These are phyloP conservation scores for Leishmania martiniquensis DNA, from an alignment of 208 protist genomes.

Conservation along the genomic window DNA sequence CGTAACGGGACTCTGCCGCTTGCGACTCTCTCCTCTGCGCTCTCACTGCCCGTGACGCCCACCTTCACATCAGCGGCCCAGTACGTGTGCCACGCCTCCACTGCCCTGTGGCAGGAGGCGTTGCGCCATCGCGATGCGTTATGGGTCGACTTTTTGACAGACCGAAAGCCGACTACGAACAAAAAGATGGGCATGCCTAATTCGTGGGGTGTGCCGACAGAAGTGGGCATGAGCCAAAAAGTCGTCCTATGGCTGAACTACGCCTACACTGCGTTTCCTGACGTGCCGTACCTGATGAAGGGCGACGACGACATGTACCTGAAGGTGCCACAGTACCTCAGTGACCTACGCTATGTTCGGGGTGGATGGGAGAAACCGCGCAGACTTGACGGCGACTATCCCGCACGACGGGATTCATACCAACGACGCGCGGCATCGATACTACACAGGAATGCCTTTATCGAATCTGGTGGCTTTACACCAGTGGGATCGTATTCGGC, in stretches of 20 bases:
- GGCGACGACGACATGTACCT: constrained; percentile 57
- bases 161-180: constrained; percentile 22
- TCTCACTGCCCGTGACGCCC: constrained; percentile 5
- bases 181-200: constrained; percentile 23
- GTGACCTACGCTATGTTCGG: constrained; percentile 26
- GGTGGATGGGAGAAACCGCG: not conserved
- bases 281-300: constrained; percentile 42
- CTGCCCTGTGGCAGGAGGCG: constrained; percentile 31
- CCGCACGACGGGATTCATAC: not conserved
- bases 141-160: constrained; percentile 30
- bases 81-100: constrained; percentile 23
- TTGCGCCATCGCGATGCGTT: constrained; percentile 27
- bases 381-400: not conserved
- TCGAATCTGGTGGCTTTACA: not conserved
- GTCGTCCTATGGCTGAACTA: constrained; percentile 36
- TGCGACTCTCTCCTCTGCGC: not conserved
- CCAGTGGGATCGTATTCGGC: not conserved
- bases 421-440: not conserved
- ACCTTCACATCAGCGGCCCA: not conserved
- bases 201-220: constrained; percentile 33
- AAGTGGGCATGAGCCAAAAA: constrained; percentile 44
- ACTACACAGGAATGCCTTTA: not conserved
- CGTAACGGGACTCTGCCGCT: constrained; percentile 1
- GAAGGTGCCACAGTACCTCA: constrained; percentile 52
- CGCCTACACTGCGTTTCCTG: constrained; percentile 35